Conservation (phyloP, 108 stramenopile genomes). For the Conticribra weissflogii region DNA sequence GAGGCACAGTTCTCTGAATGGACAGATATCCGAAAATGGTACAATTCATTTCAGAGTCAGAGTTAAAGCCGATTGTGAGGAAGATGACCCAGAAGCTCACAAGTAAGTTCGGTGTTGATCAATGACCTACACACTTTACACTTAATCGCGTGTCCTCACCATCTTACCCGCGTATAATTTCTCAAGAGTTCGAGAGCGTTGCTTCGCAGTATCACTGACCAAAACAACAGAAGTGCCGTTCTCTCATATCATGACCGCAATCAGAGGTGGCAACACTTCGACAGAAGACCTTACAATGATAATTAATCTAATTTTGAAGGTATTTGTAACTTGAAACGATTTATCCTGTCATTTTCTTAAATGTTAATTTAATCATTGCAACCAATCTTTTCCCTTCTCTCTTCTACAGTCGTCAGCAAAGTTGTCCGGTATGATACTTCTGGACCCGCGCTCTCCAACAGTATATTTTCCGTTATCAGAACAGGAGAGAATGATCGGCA, state of each 20-base stretch:
- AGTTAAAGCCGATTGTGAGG: conserved; percentile 19
- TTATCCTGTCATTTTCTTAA: background rate
- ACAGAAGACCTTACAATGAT: conserved; percentile 5
- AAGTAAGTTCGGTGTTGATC: conserved; percentile 6
- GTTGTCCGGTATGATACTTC: conserved; percentile 3
- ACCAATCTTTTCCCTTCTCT: background rate
- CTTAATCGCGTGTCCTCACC: background rate
- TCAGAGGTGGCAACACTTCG: background rate
- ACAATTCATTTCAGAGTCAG: background rate
- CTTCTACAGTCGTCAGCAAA: background rate
- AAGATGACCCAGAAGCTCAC: conserved; percentile 15
- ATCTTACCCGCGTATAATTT: background rate
- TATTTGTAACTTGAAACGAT: background rate
- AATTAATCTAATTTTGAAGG: conserved; percentile 11
- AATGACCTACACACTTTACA: background rate
- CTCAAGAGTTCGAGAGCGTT: background rate
- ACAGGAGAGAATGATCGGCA: background rate
- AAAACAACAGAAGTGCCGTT: conserved; percentile 9
- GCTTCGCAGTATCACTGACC: background rate
- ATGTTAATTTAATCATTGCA: background rate
- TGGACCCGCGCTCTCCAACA: background rate
- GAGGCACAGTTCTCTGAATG: background rate
- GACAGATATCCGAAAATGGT: background rate
- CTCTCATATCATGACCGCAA: background rate
- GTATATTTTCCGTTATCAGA: background rate